Evolutionary conservation across 2,329 filamentous ascomycete species (phyloP).

Genomic region (Exophiala spinifera): DNA sequence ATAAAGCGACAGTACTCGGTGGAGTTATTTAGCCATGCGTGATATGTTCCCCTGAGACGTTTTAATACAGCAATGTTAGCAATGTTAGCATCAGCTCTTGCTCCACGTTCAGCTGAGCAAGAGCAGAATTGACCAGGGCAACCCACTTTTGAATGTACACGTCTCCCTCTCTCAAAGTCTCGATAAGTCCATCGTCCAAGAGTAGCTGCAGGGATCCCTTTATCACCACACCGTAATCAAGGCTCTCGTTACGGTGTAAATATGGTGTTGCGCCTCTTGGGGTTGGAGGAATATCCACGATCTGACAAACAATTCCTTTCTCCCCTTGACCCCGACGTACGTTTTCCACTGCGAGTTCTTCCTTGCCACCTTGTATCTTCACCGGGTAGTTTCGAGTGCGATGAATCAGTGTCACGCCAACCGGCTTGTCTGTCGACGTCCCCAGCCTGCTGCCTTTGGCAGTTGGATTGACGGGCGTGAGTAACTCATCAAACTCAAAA

Average conservation of each 20-base stretch:
- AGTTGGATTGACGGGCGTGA: constrained; percentile 27
- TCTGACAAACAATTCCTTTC: constrained; percentile 23
- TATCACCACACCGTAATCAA: constrained; percentile 33
- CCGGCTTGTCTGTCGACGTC: constrained; percentile 12
- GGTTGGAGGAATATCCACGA: constrained; percentile 28
- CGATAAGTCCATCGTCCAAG: constrained; percentile 31
- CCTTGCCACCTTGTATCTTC: constrained; percentile 20
- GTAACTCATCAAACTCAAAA: constrained; percentile 29
- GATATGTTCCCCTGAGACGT: constrained; percentile 11
- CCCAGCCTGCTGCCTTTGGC: constrained; percentile 5
- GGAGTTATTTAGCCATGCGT: constrained; percentile 9
- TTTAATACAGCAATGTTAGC: too few species aligned
- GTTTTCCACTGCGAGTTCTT: constrained; percentile 18
- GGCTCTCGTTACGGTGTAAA: constrained; percentile 21
- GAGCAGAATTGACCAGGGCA: too few species aligned
- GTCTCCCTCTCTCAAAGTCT: constrained; percentile 28
- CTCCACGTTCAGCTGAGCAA: too few species aligned
- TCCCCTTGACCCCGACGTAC: constrained; percentile 8
- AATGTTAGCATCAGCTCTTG: too few species aligned
- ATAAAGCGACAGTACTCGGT: constrained; percentile 18
- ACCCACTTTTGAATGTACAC: constrained; percentile 30
- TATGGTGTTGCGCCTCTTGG: not conserved
- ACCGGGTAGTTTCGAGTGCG: constrained; percentile 23
- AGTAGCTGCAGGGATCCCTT: constrained; percentile 31
- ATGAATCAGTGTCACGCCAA: constrained; percentile 27